Evolutionary conservation across 2,329 filamentous ascomycete species (phyloP).

Genomic region (Colletotrichum orchidophilum): DNA sequence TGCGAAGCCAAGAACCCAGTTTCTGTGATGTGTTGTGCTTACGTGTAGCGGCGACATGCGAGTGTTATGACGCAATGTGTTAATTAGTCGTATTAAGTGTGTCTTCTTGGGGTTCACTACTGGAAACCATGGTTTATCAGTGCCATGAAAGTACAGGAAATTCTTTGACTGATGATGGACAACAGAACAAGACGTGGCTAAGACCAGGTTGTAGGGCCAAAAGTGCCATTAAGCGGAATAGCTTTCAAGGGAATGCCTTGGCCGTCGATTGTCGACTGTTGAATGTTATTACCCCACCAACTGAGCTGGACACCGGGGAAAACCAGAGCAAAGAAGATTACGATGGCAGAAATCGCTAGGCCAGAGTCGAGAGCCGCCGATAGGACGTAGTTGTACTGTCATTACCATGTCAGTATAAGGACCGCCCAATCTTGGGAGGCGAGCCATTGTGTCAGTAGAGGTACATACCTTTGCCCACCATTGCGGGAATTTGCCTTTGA

Average conservation of each 20-base stretch:
- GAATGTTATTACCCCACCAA: slow-evolving; percentile 52
- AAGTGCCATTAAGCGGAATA: slow-evolving; percentile 19
- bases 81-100: neutral
- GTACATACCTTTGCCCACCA: slow-evolving; percentile 29
- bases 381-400: slow-evolving; percentile 48
- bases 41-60: neutral
- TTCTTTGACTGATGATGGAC: neutral
- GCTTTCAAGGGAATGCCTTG: slow-evolving; percentile 38
- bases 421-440: neutral
- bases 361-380: slow-evolving; percentile 54
- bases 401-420: neutral
- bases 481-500: slow-evolving; percentile 24
- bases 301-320: slow-evolving; percentile 48
- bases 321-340: slow-evolving; percentile 54
- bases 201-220: slow-evolving; percentile 22
- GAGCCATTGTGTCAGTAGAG: neutral
- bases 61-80: neutral
- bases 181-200: neutral
- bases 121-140: neutral
- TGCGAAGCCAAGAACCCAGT: neutral
- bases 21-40: neutral
- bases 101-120: neutral
- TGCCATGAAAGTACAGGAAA: neutral
- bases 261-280: slow-evolving; percentile 50
- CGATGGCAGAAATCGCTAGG: slow-evolving; percentile 50